phyloP scores from a whole-genome alignment of 2,329 filamentous ascomycete species.

The Exophiala lecanii-corni region DNA sequence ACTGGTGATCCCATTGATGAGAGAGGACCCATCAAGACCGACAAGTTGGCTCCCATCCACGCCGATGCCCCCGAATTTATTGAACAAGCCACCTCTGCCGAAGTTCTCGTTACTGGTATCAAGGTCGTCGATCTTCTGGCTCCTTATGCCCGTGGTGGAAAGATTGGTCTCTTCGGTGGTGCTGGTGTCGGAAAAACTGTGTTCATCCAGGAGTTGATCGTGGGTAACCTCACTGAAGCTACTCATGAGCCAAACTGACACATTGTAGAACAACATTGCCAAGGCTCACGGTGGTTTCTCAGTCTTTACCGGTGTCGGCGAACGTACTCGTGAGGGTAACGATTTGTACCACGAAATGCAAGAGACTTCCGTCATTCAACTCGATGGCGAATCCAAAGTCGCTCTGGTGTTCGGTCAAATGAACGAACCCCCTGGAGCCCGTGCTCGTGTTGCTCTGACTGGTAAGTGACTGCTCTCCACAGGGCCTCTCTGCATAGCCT shows the following conservation, averaged over 20 bases:
- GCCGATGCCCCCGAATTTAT: conserved; percentile 85
- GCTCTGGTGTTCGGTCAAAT: conserved; percentile 99
- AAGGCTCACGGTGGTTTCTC: conserved; percentile 99
- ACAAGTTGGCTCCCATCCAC: conserved; percentile 87
- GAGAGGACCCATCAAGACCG: conserved; percentile 93
- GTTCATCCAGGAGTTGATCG: conserved; percentile 99
- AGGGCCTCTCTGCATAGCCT: too few relatives aligned
- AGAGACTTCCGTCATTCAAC: conserved; percentile 98
- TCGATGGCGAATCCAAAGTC: conserved; percentile 99
- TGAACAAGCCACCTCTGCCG: conserved; percentile 93
- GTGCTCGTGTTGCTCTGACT: conserved; percentile 98
- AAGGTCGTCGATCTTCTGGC: conserved; percentile 99
- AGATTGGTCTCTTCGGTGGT: conserved; percentile 99
- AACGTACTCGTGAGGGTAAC: conserved; percentile 99
- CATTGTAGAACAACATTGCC: conserved; percentile 89
- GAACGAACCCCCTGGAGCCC: conserved; percentile 99
- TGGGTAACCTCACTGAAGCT: not conserved
- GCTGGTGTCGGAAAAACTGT: conserved; percentile 99
- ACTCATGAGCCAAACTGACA: too few relatives aligned
- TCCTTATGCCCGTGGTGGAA: conserved; percentile 99
- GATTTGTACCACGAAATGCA: conserved; percentile 99
- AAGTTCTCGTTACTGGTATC: conserved; percentile 98
- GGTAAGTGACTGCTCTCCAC: conserved; percentile 48
- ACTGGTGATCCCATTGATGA: conserved; percentile 99
- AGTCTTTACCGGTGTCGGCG: conserved; percentile 99